Percentiles rank a stretch among this genome's conserved stretches.
Evolutionary conservation across 2,329 filamentous ascomycete species (phyloP).

Genomic region (Diaporthe caulivora): DNA sequence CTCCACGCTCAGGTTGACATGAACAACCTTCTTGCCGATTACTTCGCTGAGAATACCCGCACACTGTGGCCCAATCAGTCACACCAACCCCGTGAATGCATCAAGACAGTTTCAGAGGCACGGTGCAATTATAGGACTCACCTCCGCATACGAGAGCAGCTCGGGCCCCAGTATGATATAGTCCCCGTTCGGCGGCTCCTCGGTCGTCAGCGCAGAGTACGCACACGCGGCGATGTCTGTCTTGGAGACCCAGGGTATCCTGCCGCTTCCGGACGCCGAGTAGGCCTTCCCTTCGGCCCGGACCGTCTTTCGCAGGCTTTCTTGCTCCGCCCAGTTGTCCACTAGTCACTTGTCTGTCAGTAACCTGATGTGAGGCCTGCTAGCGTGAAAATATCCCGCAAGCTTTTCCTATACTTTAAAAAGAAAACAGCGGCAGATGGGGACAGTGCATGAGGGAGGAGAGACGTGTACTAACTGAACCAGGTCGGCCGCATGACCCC

Average conservation of each 20-base stretch:
- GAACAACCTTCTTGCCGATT: conserved; percentile 49
- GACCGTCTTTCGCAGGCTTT: conserved; percentile 47
- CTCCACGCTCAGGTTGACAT: conserved; percentile 49
- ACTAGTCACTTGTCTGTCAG: not conserved
- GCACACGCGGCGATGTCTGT: conserved; percentile 61
- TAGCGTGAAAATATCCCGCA: too few relatives aligned
- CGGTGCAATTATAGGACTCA: conserved; percentile 37
- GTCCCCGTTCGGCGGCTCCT: conserved; percentile 56
- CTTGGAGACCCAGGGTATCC: conserved; percentile 60
- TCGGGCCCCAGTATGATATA: conserved; percentile 53
- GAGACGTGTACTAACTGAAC: conserved; percentile 48
- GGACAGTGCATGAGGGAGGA: too few relatives aligned
- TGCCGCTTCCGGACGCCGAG: conserved; percentile 57
- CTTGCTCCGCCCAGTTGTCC: conserved; percentile 59
- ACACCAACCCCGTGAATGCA: conserved; percentile 18
- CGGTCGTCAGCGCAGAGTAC: conserved; percentile 53
- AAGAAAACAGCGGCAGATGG: too few relatives aligned
- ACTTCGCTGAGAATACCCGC: conserved; percentile 50
- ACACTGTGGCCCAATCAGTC: conserved; percentile 44
- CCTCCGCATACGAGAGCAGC: conserved; percentile 51
- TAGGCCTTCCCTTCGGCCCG: conserved; percentile 55
- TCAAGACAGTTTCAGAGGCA: not conserved
- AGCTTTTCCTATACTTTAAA: too few relatives aligned
- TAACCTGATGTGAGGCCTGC: too few relatives aligned
- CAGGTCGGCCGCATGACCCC: conserved; percentile 59